These are phyloP conservation scores for Trichoderma virens DNA, from an alignment of 495 filamentous ascomycete genomes.

Conservation along the genomic window DNA sequence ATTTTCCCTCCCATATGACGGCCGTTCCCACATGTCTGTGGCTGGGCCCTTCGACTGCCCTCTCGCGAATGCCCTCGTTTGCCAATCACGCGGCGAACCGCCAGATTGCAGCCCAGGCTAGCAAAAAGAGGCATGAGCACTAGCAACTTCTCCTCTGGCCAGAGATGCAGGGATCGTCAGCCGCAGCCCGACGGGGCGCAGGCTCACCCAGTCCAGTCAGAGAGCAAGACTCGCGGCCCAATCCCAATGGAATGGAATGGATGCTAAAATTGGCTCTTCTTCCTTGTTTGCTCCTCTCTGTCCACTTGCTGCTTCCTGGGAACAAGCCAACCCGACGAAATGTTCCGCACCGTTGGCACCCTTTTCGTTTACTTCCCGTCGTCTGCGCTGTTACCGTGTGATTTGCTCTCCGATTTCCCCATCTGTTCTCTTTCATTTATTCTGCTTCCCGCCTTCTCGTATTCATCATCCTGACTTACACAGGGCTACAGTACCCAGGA, in stretches of 20 bases:
- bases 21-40: not conserved
- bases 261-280: not conserved
- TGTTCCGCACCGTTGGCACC: no score
- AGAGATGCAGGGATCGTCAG: not conserved
- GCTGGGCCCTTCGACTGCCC: not conserved
- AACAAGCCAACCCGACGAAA: no score
- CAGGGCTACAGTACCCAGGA: no score
- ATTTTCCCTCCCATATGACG: not conserved
- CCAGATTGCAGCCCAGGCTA: not conserved
- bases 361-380: no score
- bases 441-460: no score
- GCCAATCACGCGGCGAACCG: slow-evolving; percentile 1
- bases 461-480: no score
- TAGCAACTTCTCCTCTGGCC: not conserved
- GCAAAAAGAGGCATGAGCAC: not conserved
- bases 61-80: not conserved
- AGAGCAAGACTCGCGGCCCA: no score
- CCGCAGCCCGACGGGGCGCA: slow-evolving; percentile 8
- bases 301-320: no score
- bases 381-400: no score
- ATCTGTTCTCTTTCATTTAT: no score
- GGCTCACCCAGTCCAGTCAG: slow-evolving; percentile 1
- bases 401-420: no score
- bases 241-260: not conserved
- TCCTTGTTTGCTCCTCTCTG: no score